Conservation (phyloP, 2,329 filamentous ascomycete species). For the Neurospora sp. region DNA sequence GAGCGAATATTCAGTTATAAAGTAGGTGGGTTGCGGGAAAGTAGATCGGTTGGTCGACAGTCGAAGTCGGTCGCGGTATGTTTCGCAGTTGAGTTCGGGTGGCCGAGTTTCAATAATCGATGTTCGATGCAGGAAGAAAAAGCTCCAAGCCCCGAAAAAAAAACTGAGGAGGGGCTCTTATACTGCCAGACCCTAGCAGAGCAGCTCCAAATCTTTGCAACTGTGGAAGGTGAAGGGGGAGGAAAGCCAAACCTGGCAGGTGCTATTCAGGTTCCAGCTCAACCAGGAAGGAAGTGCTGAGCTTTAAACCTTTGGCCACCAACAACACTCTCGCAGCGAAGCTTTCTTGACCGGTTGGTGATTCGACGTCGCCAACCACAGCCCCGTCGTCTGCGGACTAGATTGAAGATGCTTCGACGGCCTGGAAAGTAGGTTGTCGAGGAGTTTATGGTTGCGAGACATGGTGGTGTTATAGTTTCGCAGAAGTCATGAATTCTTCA, state of each 20-base stretch:
- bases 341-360: neutral
- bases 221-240: neutral
- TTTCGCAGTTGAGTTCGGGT: neutral
- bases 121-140: neutral
- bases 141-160: neutral
- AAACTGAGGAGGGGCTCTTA: neutral
- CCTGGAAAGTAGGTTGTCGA: neutral
- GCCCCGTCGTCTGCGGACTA: neutral
- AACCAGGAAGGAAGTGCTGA: neutral
- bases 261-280: neutral
- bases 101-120: neutral
- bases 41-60: neutral
- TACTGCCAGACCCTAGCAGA: neutral
- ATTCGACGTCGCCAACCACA: neutral
- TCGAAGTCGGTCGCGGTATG: neutral
- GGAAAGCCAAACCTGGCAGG: neutral
- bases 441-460: neutral
- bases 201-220: neutral
- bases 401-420: neutral
- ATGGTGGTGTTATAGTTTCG: neutral
- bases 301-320: neutral
- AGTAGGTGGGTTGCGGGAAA: neutral
- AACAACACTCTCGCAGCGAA: neutral
- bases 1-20: neutral
- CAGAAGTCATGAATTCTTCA: neutral